Conservation (phyloP, 257 asterid species). For the Misopates orontium region DNA sequence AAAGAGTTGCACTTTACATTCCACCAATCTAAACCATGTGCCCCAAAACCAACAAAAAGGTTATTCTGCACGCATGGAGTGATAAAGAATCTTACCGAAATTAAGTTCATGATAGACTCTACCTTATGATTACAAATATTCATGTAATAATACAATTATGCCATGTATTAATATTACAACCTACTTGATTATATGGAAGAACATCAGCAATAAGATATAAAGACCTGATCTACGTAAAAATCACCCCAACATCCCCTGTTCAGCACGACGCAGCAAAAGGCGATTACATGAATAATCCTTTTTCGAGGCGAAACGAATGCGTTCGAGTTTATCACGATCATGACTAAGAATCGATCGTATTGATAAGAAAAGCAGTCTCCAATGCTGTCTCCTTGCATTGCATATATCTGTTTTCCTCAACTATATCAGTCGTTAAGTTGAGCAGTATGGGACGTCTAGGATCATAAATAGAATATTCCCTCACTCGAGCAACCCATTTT, state of each 20-base stretch:
- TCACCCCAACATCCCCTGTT: neutral
- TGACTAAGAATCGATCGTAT: constrained; percentile 50
- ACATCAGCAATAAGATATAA: neutral
- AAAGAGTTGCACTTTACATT: neutral
- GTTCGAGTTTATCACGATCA: constrained; percentile 11
- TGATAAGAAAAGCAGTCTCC: constrained; percentile 81
- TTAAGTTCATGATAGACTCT: too few species aligned
- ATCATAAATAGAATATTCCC: constrained; percentile 71
- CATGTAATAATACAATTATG: too few species aligned
- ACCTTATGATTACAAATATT: too few species aligned
- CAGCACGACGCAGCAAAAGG: neutral
- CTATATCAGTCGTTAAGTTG: constrained; percentile 73
- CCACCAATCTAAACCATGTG: constrained; percentile 29
- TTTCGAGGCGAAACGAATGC: neutral
- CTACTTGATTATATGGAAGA: too few species aligned
- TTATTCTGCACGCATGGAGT: neutral
- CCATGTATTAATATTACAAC: too few species aligned
- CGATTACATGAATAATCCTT: neutral
- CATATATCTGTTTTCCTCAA: constrained; percentile 80
- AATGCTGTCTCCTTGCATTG: constrained; percentile 83
- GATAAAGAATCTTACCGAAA: too few species aligned
- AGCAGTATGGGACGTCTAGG: constrained; percentile 76
- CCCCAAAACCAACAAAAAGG: constrained; percentile 19
- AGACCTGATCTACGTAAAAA: constrained; percentile 2
- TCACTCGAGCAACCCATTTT: constrained; percentile 83